Percentiles rank a stretch among this genome's conserved stretches.
Evolutionary conservation across 2,329 filamentous ascomycete species (phyloP).

Genomic region (Aspergillus brunneoviolaceus): DNA sequence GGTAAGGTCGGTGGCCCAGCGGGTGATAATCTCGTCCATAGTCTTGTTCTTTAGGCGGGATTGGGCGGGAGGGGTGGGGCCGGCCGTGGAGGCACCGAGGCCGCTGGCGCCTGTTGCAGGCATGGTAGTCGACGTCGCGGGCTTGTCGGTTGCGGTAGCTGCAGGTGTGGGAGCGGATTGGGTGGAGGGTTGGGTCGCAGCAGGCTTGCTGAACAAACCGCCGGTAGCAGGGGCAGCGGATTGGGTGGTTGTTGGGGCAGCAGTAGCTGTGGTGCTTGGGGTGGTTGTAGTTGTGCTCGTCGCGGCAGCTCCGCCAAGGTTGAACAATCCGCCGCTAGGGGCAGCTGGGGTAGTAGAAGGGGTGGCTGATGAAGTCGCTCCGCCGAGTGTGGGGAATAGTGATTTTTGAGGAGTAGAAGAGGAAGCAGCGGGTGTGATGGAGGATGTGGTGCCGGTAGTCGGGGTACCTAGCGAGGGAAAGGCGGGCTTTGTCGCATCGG

Average conservation of each 20-base stretch:
- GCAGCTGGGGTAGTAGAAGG: conserved; percentile 33
- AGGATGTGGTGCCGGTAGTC: conserved; percentile 19
- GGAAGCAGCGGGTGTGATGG: conserved; percentile 28
- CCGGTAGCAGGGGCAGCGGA: conserved; percentile 19
- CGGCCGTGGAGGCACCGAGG: conserved; percentile 72
- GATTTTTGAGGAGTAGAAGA: conserved; percentile 35
- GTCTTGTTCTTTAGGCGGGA: conserved; percentile 96
- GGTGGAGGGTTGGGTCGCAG: conserved; percentile 24
- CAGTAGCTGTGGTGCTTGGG: background rate
- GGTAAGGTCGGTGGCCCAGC: conserved; percentile 91
- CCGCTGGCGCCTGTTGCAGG: conserved; percentile 29
- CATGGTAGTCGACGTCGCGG: conserved; percentile 29
- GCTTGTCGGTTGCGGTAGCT: conserved; percentile 22
- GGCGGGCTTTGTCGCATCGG: conserved; percentile 27
- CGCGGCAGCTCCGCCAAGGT: conserved; percentile 24
- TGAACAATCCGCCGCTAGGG: conserved; percentile 28
- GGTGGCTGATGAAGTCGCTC: conserved; percentile 30
- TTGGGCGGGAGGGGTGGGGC: conserved; percentile 74
- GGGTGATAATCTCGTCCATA: conserved; percentile 97
- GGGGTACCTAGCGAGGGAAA: conserved; percentile 25
- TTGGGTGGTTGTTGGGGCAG: conserved; percentile 22
- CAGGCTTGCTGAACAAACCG: conserved; percentile 29
- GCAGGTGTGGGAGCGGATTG: conserved; percentile 23
- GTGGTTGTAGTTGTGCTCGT: conserved; percentile 25
- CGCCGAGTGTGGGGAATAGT: conserved; percentile 30